Evolutionary conservation across 768 basidiomycete genomes (phyloP).

Genomic region (Mrakia frigida): DNA sequence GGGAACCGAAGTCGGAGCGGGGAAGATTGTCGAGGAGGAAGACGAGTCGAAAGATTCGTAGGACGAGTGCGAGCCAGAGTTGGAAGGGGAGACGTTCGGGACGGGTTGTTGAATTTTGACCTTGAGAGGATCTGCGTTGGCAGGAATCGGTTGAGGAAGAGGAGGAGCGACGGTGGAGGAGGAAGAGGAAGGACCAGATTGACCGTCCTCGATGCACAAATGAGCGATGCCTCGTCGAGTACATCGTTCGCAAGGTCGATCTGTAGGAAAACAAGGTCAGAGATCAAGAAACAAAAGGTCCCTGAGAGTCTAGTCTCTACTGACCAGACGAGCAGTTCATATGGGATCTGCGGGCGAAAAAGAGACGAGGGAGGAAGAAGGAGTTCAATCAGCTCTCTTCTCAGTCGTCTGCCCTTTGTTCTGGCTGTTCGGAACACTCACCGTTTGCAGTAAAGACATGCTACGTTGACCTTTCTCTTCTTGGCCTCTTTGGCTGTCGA

Average conservation of each 20-base stretch:
- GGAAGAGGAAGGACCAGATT: not conserved
- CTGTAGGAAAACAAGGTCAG: not conserved
- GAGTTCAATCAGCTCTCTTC: not conserved
- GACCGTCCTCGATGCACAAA: conserved; percentile 2
- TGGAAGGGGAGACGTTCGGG: too few relatives aligned
- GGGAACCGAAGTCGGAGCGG: not conserved
- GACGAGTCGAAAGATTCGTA: not conserved
- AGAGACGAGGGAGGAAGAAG: not conserved
- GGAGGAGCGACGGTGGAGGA: not conserved
- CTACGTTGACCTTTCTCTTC: conserved; percentile 10
- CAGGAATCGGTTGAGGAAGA: not conserved
- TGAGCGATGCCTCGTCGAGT: conserved; percentile 9
- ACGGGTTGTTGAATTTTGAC: too few relatives aligned
- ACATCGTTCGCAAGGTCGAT: conserved; percentile 23
- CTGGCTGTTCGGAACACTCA: not conserved
- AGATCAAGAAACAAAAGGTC: not conserved
- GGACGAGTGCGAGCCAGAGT: not conserved
- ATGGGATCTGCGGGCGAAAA: not conserved
- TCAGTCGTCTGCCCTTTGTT: not conserved
- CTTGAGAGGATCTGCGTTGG: too few relatives aligned
- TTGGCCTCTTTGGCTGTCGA: not conserved
- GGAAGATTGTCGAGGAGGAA: not conserved
- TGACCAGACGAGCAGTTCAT: conserved; percentile 16
- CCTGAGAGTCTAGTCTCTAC: not conserved
- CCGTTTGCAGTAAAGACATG: conserved; percentile 11